These are phyloP conservation scores for Penicillium antarcticum DNA, from an alignment of 495 filamentous ascomycete species.

Conservation along the genomic window DNA sequence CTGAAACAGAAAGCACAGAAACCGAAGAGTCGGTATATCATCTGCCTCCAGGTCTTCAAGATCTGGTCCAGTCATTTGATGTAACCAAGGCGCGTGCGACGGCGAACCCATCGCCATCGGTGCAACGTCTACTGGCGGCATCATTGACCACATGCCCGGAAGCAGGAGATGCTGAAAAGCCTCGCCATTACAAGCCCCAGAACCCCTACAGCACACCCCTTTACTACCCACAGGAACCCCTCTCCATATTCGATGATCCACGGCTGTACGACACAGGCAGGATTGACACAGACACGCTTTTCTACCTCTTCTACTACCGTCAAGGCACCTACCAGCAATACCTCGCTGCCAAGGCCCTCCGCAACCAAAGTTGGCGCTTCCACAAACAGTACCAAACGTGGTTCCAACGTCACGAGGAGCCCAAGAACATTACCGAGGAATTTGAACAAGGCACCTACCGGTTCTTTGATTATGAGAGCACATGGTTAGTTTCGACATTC, in stretches of 20 bases:
- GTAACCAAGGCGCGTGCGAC: slow-evolving; percentile 65
- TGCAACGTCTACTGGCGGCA: slow-evolving; percentile 65
- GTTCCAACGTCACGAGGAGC: slow-evolving; percentile 98
- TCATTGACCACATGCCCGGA: slow-evolving; percentile 72
- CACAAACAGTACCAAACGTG: slow-evolving; percentile 99
- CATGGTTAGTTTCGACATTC: slow-evolving; percentile 66
- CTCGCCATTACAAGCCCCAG: slow-evolving; percentile 78
- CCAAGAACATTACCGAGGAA: slow-evolving; percentile 96
- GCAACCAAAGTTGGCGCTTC: slow-evolving; percentile 96
- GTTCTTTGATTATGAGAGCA: slow-evolving; percentile 99
- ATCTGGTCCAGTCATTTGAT: slow-evolving; percentile 88
- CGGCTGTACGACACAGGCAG: slow-evolving; percentile 69
- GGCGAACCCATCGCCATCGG: slow-evolving; percentile 55
- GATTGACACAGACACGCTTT: slow-evolving; percentile 94
- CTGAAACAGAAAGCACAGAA: slow-evolving; percentile 31
- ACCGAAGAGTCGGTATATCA: slow-evolving; percentile 83
- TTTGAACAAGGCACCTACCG: slow-evolving; percentile 98
- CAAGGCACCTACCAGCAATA: slow-evolving; percentile 96
- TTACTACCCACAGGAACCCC: slow-evolving; percentile 88
- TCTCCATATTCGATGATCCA: slow-evolving; percentile 87
- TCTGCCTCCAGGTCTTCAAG: slow-evolving; percentile 84
- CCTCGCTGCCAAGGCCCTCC: slow-evolving; percentile 90
- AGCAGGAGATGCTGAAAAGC: slow-evolving; percentile 73
- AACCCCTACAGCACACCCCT: slow-evolving; percentile 73
- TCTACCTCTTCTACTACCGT: slow-evolving; percentile 98